Percentiles rank a stretch among this genome's conserved stretches.
These are phyloP conservation scores for Linum usitatissimum DNA, from an alignment of 345 rosid genomes.

Conservation along the genomic window DNA sequence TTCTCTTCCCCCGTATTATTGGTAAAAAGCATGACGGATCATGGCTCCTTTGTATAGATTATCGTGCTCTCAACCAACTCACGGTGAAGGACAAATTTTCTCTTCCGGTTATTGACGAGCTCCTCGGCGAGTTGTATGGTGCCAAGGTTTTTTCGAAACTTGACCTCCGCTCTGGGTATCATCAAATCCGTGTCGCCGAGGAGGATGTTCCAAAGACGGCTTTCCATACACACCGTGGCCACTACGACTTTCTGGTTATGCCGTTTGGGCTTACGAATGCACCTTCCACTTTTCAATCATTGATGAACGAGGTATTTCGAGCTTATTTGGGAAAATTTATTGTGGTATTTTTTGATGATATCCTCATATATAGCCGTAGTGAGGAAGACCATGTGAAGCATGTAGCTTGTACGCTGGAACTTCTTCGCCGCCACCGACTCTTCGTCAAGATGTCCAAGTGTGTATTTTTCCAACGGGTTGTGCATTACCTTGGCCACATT, in stretches of 20 bases:
- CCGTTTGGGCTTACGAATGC: constrained; percentile 3
- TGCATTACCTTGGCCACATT: constrained; percentile 2
- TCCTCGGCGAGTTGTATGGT: not conserved
- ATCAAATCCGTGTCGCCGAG: not conserved
- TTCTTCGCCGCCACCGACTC: not conserved
- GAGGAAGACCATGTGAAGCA: not conserved
- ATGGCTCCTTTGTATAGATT: not conserved
- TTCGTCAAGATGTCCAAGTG: not conserved
- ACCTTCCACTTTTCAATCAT: not conserved
- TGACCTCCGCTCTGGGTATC: not conserved
- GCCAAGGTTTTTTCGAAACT: not conserved
- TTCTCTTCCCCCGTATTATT: constrained; percentile 3
- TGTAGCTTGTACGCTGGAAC: not conserved
- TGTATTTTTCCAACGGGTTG: not conserved
- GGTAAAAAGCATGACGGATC: not conserved
- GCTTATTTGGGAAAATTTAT: not conserved
- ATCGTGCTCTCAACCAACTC: not conserved
- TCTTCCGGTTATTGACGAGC: not conserved
- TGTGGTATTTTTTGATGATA: not conserved
- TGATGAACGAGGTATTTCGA: constrained; percentile 4
- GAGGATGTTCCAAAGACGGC: not conserved
- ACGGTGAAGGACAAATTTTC: not conserved
- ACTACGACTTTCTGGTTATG: not conserved
- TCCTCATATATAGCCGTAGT: not conserved
- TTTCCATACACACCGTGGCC: not conserved